A percentile compares a stretch with the other conserved stretches of the same genome.
These are phyloP conservation scores for Schizophyllum commune DNA, from an alignment of 1,284 basidiomycete genomes.

Conservation along the genomic window DNA sequence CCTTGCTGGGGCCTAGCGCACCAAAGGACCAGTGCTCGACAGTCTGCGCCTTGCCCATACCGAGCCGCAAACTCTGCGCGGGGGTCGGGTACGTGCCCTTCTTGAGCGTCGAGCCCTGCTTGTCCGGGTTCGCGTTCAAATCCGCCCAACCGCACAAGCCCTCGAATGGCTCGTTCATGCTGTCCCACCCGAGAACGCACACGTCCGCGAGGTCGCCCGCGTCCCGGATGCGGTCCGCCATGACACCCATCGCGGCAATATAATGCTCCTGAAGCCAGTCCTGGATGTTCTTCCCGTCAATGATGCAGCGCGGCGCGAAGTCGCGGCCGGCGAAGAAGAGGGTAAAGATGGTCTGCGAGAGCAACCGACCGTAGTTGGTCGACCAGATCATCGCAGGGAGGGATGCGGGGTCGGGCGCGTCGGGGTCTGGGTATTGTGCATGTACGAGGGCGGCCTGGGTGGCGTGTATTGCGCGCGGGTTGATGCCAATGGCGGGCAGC, in stretches of 20 bases:
- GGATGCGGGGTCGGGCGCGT: conserved; percentile 57
- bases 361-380: conserved; percentile 89
- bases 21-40: conserved; percentile 86
- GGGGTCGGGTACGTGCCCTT: conserved; percentile 87
- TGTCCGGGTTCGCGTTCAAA: conserved; percentile 56
- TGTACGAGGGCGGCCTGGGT: conserved; percentile 87
- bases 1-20: conserved; percentile 68
- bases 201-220: conserved; percentile 51
- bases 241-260: conserved; percentile 65
- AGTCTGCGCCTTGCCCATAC: conserved; percentile 80
- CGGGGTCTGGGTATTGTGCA: conserved; percentile 73
- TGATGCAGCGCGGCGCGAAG: conserved; percentile 86
- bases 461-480: conserved; percentile 78
- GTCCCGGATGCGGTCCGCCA: conserved; percentile 70
- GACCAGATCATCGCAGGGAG: conserved; percentile 96
- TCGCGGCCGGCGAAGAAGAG: conserved; percentile 90
- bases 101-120: conserved; percentile 67
- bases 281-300: conserved; percentile 92
- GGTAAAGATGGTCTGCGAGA: conserved; percentile 86
- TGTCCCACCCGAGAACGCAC: conserved; percentile 95
- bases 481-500: conserved; percentile 83
- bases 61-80: conserved; percentile 77
- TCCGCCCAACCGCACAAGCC: conserved; percentile 78
- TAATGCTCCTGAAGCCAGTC: conserved; percentile 89
- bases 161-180: conserved; percentile 90